A percentile compares a stretch with the other conserved stretches of the same genome.
Conservation (phyloP, 2,329 filamentous ascomycete genomes). For the Diaporthe sp. region DNA sequence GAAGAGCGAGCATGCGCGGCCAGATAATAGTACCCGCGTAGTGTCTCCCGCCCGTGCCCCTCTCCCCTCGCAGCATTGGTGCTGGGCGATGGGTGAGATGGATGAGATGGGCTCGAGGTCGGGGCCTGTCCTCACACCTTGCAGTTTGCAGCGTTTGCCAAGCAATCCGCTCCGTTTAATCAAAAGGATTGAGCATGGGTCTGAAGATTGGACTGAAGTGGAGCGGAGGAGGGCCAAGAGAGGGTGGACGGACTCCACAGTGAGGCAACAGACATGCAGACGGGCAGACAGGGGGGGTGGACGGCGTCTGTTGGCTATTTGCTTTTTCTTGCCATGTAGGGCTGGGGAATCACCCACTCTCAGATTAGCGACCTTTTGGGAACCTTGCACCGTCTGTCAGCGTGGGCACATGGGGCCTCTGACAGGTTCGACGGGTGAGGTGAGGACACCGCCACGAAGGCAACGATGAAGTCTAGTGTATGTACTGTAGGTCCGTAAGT, state of each 20-base stretch:
- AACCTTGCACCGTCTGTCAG: conserved; percentile 16
- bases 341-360: conserved; percentile 23
- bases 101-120: conserved; percentile 2
- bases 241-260: conserved; percentile 18
- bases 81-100: neutral
- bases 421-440: conserved; percentile 7
- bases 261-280: conserved; percentile 21
- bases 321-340: conserved; percentile 28
- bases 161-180: conserved; percentile 24
- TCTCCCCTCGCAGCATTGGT: neutral
- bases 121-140: conserved; percentile 1
- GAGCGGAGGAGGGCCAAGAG: conserved; percentile 15
- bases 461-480: neutral
- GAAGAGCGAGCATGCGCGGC: conserved; percentile 2
- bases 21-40: no score
- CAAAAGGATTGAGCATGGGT: conserved; percentile 27
- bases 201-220: conserved; percentile 19
- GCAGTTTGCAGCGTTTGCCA: neutral
- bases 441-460: conserved; percentile 13
- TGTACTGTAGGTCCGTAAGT: neutral
- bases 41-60: neutral
- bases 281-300: conserved; percentile 15
- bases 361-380: conserved; percentile 28
- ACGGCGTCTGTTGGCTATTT: conserved; percentile 22
- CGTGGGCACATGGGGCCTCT: conserved; percentile 9